Evolutionary conservation across 2,329 filamentous ascomycete species (phyloP).

Genomic region (Scolecobasidium constrictum): DNA sequence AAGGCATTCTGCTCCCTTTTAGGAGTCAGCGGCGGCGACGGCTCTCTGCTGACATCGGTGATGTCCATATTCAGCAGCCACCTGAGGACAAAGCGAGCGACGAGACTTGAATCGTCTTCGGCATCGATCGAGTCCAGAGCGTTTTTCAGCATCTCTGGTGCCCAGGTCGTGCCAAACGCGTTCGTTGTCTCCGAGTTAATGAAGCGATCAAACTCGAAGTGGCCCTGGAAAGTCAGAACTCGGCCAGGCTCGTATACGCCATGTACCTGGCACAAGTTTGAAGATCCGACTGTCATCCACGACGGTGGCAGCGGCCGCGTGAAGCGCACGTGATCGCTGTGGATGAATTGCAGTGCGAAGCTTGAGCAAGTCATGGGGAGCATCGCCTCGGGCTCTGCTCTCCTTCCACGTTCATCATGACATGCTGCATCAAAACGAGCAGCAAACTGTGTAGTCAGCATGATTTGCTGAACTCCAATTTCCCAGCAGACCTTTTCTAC

Average conservation of each 20-base stretch:
- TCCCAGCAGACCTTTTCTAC: not conserved
- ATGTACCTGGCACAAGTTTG: constrained; percentile 25
- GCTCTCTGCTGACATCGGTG: no score
- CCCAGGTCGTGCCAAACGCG: constrained; percentile 22
- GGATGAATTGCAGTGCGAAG: not conserved
- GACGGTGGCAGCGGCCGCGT: not conserved
- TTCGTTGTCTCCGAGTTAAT: constrained; percentile 28
- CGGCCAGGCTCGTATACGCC: constrained; percentile 28
- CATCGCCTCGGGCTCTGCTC: no score
- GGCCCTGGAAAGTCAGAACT: constrained; percentile 31
- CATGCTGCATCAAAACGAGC: no score
- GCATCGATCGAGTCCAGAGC: not conserved
- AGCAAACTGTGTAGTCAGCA: no score
- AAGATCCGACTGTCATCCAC: not conserved
- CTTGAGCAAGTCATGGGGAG: no score
- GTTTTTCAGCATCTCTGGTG: constrained; percentile 13
- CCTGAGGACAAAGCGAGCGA: not conserved
- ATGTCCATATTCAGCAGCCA: not conserved
- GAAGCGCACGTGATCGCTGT: not conserved
- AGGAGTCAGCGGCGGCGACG: no score
- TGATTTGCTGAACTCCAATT: not conserved
- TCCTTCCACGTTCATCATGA: no score
- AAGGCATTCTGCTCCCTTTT: no score
- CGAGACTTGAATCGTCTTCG: not conserved
- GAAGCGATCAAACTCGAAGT: constrained; percentile 34